A percentile compares a stretch with the other conserved stretches of the same genome.
These are phyloP conservation scores for Cornus kousa DNA, from an alignment of 148 eudicot genomes.

Conservation along the genomic window DNA sequence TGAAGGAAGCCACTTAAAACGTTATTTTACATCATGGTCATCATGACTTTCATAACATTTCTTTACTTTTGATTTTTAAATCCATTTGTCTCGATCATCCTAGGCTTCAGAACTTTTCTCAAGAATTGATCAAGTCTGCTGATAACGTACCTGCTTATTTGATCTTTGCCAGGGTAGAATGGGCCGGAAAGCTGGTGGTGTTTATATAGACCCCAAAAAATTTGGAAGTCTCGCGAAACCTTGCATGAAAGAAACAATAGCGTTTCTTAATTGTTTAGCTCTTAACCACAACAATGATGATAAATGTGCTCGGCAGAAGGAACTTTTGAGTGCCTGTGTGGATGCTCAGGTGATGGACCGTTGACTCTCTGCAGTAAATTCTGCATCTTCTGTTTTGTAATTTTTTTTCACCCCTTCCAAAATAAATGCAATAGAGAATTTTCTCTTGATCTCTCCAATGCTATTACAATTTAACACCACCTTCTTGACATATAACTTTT, in stretches of 20 bases:
- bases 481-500: too few species aligned
- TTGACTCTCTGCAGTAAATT: background rate
- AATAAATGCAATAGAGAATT: background rate
- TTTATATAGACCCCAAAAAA: constrained; percentile 68
- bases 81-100: background rate
- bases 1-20: background rate
- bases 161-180: constrained; percentile 30
- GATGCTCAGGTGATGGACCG: constrained; percentile 64
- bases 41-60: background rate
- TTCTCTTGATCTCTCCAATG: background rate
- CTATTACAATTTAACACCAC: background rate
- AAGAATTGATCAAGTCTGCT: background rate
- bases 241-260: constrained; percentile 82
- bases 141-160: background rate
- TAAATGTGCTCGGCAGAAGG: constrained; percentile 76
- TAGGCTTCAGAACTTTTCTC: background rate
- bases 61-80: background rate
- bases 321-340: constrained; percentile 72
- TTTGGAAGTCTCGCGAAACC: constrained; percentile 70
- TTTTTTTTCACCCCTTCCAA: background rate
- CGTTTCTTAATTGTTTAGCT: constrained; percentile 75
- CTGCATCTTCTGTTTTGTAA: background rate
- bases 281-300: constrained; percentile 65
- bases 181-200: constrained; percentile 66
- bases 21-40: background rate